These are phyloP conservation scores for Colletotrichum spinosum DNA, from an alignment of 2,329 filamentous ascomycete species.

Conservation along the genomic window DNA sequence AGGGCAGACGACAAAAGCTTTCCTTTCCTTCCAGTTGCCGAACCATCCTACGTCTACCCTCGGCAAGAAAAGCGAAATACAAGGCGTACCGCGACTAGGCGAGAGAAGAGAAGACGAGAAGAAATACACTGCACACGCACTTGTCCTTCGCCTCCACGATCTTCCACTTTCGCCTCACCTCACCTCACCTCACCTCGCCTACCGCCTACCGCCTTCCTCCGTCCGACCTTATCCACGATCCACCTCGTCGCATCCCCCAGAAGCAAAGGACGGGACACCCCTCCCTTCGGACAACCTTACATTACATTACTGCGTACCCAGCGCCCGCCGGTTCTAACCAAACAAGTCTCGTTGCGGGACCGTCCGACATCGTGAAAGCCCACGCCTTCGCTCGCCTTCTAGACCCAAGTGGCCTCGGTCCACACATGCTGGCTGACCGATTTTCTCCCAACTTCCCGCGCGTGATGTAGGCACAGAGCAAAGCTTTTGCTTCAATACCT, in stretches of 20 bases:
- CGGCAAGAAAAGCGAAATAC: slow-evolving; percentile 24
- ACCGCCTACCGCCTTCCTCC: not conserved
- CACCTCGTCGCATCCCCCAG: slow-evolving; percentile 25
- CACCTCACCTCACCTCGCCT: not conserved
- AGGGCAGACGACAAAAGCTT: slow-evolving; percentile 4
- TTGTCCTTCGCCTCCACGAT: slow-evolving; percentile 20
- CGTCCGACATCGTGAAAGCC: slow-evolving; percentile 34
- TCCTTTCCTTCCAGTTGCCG: slow-evolving; percentile 12
- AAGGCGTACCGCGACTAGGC: not conserved
- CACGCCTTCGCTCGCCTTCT: slow-evolving; percentile 31
- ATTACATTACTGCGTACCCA: slow-evolving; percentile 14
- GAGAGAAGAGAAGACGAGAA: not conserved
- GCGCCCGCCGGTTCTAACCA: slow-evolving; percentile 17
- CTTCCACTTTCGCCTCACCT: slow-evolving; percentile 12
- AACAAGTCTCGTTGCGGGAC: slow-evolving; percentile 21
- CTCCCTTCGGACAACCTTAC: slow-evolving; percentile 16
- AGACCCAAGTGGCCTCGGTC: slow-evolving; percentile 33
- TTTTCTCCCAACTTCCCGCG: slow-evolving; percentile 20
- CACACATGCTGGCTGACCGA: slow-evolving; percentile 21
- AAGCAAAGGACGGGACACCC: slow-evolving; percentile 12
- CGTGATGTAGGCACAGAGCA: slow-evolving; percentile 34
- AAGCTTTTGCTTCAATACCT: slow-evolving; percentile 10
- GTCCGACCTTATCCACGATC: slow-evolving; percentile 2
- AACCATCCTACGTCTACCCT: slow-evolving; percentile 15
- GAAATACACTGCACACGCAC: slow-evolving; percentile 15